Evolutionary conservation across 352 stramenopile species (phyloP).

Genomic region (Phytophthora hybrid): DNA sequence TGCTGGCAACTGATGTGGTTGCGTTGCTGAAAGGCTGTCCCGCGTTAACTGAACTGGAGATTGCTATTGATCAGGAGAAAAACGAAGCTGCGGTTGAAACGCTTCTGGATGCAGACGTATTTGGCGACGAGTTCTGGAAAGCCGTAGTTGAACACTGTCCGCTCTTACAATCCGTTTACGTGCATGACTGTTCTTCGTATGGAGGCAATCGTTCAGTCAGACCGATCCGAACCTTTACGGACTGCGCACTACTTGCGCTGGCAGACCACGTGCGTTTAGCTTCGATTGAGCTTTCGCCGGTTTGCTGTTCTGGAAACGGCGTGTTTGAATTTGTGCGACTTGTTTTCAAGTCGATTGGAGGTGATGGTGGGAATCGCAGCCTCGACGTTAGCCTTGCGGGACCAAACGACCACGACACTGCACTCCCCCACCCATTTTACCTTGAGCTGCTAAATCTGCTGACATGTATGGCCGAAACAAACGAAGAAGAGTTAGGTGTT

Average conservation of each 20-base stretch:
- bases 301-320: constrained; percentile 47
- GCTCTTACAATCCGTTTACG: constrained; percentile 37
- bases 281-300: constrained; percentile 38
- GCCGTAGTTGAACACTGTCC: constrained; percentile 31
- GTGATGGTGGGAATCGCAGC: constrained; percentile 22
- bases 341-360: constrained; percentile 25
- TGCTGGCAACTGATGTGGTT: constrained; percentile 38
- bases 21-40: constrained; percentile 47
- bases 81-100: constrained; percentile 25
- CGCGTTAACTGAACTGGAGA: constrained; percentile 40
- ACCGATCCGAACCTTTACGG: constrained; percentile 47
- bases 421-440: constrained; percentile 42
- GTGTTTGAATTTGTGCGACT: constrained; percentile 49
- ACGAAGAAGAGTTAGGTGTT: constrained; percentile 20
- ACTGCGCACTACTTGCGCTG: constrained; percentile 41
- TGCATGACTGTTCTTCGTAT: constrained; percentile 39
- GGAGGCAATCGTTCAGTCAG: constrained; percentile 37
- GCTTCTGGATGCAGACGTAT: constrained; percentile 42
- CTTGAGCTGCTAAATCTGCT: constrained; percentile 40
- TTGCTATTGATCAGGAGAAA: constrained; percentile 50
- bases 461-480: constrained; percentile 23
- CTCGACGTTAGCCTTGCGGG: constrained; percentile 42
- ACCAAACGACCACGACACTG: constrained; percentile 34
- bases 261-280: constrained; percentile 38
- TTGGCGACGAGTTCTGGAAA: constrained; percentile 52